These are phyloP conservation scores for Trametes cinnabarina DNA, from an alignment of 768 basidiomycete genomes.

Conservation along the genomic window DNA sequence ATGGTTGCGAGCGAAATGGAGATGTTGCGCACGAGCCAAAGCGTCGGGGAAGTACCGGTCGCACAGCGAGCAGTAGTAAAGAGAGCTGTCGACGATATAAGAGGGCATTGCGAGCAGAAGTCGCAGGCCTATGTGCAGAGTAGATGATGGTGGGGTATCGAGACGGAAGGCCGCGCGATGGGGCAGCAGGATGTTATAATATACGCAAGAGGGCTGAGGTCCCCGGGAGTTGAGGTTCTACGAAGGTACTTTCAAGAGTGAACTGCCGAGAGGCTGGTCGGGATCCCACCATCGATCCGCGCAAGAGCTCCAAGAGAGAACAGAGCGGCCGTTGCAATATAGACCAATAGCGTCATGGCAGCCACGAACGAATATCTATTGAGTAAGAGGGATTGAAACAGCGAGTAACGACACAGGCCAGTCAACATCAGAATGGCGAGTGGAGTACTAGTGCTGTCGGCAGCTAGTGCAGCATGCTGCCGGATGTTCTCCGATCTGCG, in stretches of 20 bases:
- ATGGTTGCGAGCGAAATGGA: slow-evolving; percentile 30
- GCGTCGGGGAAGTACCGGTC: slow-evolving; percentile 32
- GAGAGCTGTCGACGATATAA: slow-evolving; percentile 8
- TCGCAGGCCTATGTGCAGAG: neutral
- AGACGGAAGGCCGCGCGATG: neutral
- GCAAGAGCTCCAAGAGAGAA: neutral
- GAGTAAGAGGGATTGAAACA: too few species aligned
- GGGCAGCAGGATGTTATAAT: neutral
- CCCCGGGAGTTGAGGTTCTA: neutral
- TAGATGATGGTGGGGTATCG: neutral
- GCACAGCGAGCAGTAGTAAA: slow-evolving; percentile 35
- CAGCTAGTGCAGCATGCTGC: neutral
- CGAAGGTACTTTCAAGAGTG: neutral
- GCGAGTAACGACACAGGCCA: neutral
- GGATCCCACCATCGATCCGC: neutral
- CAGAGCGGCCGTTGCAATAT: neutral
- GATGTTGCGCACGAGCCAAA: slow-evolving; percentile 30
- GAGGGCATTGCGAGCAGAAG: slow-evolving; percentile 1
- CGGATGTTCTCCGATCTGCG: too few species aligned
- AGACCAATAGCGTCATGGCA: neutral
- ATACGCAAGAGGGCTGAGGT: neutral
- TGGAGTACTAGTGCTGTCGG: neutral
- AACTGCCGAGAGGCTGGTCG: neutral
- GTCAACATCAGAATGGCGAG: neutral
- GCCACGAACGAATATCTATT: too few species aligned